Conservation (phyloP, 2,329 filamentous ascomycete genomes). For the Paramyrothecium sp. region DNA sequence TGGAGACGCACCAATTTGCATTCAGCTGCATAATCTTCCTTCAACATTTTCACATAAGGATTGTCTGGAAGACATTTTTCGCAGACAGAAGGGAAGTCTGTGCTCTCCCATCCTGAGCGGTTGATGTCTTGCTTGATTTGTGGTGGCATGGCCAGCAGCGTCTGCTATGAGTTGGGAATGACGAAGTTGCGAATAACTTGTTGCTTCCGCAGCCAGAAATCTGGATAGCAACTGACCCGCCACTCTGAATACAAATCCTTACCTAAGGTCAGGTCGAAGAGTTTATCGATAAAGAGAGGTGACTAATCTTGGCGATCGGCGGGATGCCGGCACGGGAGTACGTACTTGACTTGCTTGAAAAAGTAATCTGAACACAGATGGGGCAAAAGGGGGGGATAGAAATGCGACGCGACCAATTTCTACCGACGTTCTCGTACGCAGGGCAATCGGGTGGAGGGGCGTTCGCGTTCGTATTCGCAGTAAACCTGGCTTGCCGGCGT, state of each 20-base stretch:
- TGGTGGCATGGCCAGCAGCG: conserved; percentile 62
- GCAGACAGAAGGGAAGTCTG: conserved; percentile 83
- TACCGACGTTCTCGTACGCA: not conserved
- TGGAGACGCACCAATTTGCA: conserved; percentile 59
- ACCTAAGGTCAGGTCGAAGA: conserved; percentile 6
- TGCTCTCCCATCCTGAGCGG: conserved; percentile 92
- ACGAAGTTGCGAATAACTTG: conserved; percentile 5
- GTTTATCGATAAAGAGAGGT: conserved; percentile 23
- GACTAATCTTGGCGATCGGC: not conserved
- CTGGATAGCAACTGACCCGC: not conserved
- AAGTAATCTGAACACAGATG: not conserved
- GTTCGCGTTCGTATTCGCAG: conserved; percentile 30
- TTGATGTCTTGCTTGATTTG: conserved; percentile 97
- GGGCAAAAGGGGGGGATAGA: not conserved
- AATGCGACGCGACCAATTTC: not conserved
- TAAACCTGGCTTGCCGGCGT: conserved; percentile 7
- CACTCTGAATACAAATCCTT: not conserved
- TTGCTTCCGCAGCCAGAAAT: not conserved
- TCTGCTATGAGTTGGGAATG: conserved; percentile 8
- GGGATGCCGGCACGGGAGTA: no score
- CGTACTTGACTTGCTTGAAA: no score
- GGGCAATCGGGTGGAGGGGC: not conserved
- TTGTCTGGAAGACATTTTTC: conserved; percentile 95
- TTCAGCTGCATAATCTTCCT: conserved; percentile 90
- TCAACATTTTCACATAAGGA: conserved; percentile 98